These are phyloP conservation scores for Eucalyptus tenuipes DNA, from an alignment of 345 rosid species.

Conservation along the genomic window DNA sequence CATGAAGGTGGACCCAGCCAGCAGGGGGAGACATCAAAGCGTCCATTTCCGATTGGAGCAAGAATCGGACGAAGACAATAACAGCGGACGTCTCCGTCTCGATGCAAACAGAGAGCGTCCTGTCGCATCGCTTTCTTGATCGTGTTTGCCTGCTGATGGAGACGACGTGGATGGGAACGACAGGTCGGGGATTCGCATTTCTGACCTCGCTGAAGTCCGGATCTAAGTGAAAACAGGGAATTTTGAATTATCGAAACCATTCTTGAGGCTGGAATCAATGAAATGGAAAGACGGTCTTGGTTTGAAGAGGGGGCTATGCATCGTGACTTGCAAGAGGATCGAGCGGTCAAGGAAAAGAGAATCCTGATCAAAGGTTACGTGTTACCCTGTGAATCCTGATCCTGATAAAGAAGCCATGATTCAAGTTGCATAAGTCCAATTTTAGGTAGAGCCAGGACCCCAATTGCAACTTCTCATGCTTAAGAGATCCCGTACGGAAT, in stretches of 20 bases:
- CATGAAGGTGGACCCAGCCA: too few species aligned
- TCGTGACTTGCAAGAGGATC: too few species aligned
- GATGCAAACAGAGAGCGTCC: neutral
- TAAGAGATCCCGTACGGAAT: too few species aligned
- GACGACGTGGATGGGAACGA: neutral
- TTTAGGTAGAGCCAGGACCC: neutral
- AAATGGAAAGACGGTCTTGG: neutral
- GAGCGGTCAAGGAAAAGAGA: too few species aligned
- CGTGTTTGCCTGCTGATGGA: too few species aligned
- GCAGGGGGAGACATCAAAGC: fast-evolving
- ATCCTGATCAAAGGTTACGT: too few species aligned
- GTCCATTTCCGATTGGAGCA: too few species aligned
- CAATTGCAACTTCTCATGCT: neutral
- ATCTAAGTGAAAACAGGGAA: neutral
- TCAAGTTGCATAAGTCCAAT: neutral
- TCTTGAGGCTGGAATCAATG: neutral
- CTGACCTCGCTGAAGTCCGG: fast-evolving
- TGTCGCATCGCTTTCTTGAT: neutral
- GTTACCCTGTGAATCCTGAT: neutral
- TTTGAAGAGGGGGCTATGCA: too few species aligned
- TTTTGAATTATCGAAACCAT: neutral
- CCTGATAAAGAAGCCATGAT: too few species aligned
- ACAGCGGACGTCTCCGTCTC: fast-evolving
- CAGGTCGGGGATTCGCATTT: fast-evolving
- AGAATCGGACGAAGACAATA: too few species aligned